Evolutionary conservation across 1,284 basidiomycete genomes (phyloP).

Genomic region (Austroboletus novae-zelandiae): DNA sequence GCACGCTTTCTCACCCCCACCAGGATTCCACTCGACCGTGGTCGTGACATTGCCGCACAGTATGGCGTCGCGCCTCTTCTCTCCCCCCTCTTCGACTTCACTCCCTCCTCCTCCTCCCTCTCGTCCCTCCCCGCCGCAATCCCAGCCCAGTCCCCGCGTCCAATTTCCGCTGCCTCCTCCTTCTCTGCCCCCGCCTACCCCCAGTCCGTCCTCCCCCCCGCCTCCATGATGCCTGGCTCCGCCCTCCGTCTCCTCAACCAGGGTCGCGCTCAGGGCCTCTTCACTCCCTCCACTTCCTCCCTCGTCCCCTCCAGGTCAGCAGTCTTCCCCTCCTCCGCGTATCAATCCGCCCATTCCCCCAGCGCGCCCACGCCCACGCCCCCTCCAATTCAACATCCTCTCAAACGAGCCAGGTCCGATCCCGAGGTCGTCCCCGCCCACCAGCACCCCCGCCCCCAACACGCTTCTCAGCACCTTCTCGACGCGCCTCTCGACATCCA

Average conservation of each 20-base stretch:
- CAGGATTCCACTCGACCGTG: conserved; percentile 92
- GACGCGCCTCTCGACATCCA: conserved; percentile 45
- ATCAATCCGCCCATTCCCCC: conserved; percentile 45
- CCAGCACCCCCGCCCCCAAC: conserved; percentile 19
- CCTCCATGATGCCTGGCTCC: conserved; percentile 78
- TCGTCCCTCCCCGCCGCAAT: conserved; percentile 54
- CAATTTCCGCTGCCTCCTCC: conserved; percentile 53
- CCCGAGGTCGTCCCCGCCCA: conserved; percentile 34
- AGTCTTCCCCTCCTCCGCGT: conserved; percentile 33
- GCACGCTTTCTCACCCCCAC: conserved; percentile 10
- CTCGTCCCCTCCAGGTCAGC: conserved; percentile 38
- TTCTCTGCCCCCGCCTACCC: conserved; percentile 44
- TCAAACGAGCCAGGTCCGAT: conserved; percentile 49
- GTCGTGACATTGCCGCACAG: conserved; percentile 85
- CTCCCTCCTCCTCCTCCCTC: conserved; percentile 70
- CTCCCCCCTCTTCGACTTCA: conserved; percentile 88
- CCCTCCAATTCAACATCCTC: conserved; percentile 43
- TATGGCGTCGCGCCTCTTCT: conserved; percentile 86
- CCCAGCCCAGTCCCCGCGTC: conserved; percentile 48
- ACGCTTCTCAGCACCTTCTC: conserved; percentile 34
- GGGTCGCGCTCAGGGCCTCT: conserved; percentile 81
- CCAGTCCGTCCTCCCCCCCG: conserved; percentile 62
- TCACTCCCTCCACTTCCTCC: conserved; percentile 73
- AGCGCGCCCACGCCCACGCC: conserved; percentile 53
- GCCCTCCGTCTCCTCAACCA: conserved; percentile 77